phyloP scores from a whole-genome alignment of 2,329 filamentous ascomycete genomes.

The Trichoderma sp. region DNA sequence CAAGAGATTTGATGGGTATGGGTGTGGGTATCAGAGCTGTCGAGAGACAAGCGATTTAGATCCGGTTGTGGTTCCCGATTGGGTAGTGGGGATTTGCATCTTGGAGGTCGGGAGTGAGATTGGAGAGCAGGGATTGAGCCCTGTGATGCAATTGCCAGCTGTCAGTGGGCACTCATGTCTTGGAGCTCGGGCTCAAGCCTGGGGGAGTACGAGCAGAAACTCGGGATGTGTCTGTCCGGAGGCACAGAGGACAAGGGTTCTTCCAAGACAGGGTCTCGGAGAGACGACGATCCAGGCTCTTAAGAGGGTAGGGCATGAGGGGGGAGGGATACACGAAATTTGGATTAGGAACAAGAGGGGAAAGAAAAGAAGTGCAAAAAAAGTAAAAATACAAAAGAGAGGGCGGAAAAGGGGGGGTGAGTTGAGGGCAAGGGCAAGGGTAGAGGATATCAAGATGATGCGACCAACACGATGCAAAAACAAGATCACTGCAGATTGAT shows the following conservation, averaged over 20 bases:
- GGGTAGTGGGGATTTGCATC: slow-evolving; percentile 2
- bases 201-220: background rate
- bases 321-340: background rate
- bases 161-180: slow-evolving; percentile 20
- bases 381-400: background rate
- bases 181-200: background rate
- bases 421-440: background rate
- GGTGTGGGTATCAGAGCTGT: background rate
- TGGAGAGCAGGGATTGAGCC: slow-evolving; percentile 13
- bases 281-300: background rate
- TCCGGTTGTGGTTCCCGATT: slow-evolving; percentile 14
- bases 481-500: background rate
- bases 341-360: background rate
- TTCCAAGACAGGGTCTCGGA: slow-evolving; percentile 17
- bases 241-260: background rate
- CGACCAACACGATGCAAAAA: background rate
- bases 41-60: slow-evolving; percentile 20
- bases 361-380: background rate
- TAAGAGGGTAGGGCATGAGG: background rate
- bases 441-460: background rate
- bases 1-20: slow-evolving; percentile 2
- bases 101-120: slow-evolving; percentile 16
- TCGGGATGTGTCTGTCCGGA: background rate
- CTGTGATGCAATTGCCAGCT: slow-evolving; percentile 20
- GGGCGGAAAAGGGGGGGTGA: background rate